phyloP scores from a whole-genome alignment of 139 green algal species.

The Edaphochlamys debaryana region DNA sequence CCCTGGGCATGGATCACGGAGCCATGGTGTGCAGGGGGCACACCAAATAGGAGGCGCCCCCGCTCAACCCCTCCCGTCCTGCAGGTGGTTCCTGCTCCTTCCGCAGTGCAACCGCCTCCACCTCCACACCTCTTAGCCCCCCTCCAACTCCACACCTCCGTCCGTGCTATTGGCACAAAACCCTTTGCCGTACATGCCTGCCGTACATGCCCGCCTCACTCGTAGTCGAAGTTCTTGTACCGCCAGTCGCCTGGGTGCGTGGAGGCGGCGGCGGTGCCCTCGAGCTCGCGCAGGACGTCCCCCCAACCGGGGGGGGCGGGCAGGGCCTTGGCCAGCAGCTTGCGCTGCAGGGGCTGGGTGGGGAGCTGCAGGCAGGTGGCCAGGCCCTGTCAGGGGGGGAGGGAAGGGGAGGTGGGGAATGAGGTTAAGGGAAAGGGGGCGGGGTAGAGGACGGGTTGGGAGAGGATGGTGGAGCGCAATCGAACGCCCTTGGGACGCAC shows the following conservation, averaged over 20 bases:
- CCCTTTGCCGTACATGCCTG: too few species aligned
- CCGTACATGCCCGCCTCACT: too few species aligned
- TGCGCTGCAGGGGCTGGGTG: slow-evolving; percentile 7
- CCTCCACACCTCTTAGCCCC: too few species aligned
- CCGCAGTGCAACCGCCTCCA: too few species aligned
- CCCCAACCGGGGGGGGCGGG: slow-evolving; percentile 43
- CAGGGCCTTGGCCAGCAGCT: slow-evolving; percentile 47
- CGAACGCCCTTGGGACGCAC: too few species aligned
- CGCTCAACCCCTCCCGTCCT: too few species aligned
- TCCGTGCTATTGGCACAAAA: too few species aligned
- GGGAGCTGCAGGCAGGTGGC: slow-evolving; percentile 16
- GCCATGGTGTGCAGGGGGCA: too few species aligned
- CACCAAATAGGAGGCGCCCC: too few species aligned
- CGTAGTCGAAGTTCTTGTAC: slow-evolving; percentile 61
- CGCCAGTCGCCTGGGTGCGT: slow-evolving; percentile 66
- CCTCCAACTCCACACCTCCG: too few species aligned
- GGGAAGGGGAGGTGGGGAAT: neutral
- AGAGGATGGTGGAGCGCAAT: neutral
- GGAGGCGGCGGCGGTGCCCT: slow-evolving; percentile 53
- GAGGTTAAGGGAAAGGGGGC: neutral
- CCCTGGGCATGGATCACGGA: too few species aligned
- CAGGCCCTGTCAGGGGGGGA: neutral
- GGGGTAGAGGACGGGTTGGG: neutral
- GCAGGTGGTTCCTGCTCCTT: too few species aligned
- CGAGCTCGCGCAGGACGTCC: slow-evolving; percentile 51